A percentile compares a stretch with the other conserved stretches of the same genome.
Evolutionary conservation across 352 stramenopile genomes (phyloP).

Genomic region (Globisporangium rhizosaccharum): DNA sequence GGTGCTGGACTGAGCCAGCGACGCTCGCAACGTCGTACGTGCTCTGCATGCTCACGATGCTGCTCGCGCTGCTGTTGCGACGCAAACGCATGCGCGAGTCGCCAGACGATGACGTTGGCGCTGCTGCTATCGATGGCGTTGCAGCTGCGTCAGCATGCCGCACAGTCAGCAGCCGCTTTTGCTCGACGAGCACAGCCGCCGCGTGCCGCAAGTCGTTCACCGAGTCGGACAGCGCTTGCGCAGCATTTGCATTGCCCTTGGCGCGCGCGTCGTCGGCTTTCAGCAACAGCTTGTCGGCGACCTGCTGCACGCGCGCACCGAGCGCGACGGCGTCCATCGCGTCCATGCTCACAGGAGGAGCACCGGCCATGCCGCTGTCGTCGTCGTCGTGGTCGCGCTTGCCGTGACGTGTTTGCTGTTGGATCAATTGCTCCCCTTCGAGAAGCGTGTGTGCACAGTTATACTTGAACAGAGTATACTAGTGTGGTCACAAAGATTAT

Average conservation of each 20-base stretch:
- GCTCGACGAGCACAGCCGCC: constrained; percentile 45
- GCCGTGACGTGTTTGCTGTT: too few relatives aligned
- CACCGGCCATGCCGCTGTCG: neutral
- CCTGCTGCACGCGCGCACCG: constrained; percentile 55
- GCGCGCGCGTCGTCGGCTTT: constrained; percentile 61
- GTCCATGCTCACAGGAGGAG: constrained; percentile 6
- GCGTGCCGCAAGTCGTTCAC: constrained; percentile 53
- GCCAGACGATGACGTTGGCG: constrained; percentile 14
- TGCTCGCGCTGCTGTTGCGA: constrained; percentile 16
- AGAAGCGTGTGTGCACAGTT: too few relatives aligned
- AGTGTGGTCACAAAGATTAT: too few relatives aligned
- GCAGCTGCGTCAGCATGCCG: constrained; percentile 14
- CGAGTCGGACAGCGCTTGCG: constrained; percentile 38
- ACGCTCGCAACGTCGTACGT: constrained; percentile 15
- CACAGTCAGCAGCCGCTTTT: constrained; percentile 35
- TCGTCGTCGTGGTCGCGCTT: neutral
- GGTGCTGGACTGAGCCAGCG: constrained; percentile 3
- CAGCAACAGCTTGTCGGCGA: constrained; percentile 70
- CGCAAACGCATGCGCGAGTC: constrained; percentile 6
- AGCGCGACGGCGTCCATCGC: constrained; percentile 40
- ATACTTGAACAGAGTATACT: too few relatives aligned
- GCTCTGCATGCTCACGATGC: constrained; percentile 15
- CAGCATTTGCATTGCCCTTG: constrained; percentile 46
- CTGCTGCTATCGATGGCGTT: constrained; percentile 18
- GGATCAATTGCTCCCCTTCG: constrained; percentile 1